A percentile compares a stretch with the other conserved stretches of the same genome.
Conservation (phyloP, 1,139 yeast species). For the Zygosaccharomyces sapae region DNA sequence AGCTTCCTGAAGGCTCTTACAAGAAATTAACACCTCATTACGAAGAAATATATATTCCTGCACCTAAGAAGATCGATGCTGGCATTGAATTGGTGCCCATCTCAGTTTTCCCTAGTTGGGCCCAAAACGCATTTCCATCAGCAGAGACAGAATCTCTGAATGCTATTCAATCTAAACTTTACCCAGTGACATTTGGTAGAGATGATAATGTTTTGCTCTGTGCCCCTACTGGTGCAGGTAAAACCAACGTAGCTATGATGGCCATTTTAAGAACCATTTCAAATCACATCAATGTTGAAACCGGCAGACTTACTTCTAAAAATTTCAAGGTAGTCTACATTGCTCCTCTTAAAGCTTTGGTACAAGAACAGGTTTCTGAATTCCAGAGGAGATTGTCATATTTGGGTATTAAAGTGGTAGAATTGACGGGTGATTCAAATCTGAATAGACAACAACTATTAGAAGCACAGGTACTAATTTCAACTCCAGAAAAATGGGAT, state of each 20-base stretch:
- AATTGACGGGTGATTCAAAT: constrained; percentile 86
- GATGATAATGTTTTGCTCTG: constrained; percentile 77
- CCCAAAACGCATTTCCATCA: constrained; percentile 68
- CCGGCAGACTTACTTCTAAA: constrained; percentile 49
- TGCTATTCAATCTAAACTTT: constrained; percentile 78
- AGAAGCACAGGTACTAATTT: constrained; percentile 78
- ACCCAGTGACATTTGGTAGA: constrained; percentile 64
- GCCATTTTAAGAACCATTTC: constrained; percentile 62
- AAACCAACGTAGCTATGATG: constrained; percentile 90
- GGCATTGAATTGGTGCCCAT: constrained; percentile 56
- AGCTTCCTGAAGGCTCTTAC: constrained; percentile 78
- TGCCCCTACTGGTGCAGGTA: constrained; percentile 99
- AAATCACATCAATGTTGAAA: constrained; percentile 46
- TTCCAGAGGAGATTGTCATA: constrained; percentile 65
- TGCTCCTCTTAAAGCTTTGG: constrained; percentile 92
- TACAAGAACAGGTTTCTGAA: constrained; percentile 90
- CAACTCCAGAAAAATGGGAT: constrained; percentile 98
- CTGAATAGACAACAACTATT: constrained; percentile 72
- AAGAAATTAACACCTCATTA: constrained; percentile 69
- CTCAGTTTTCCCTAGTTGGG: constrained; percentile 73
- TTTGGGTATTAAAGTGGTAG: constrained; percentile 72
- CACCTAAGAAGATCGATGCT: constrained; percentile 50
- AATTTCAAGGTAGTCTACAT: constrained; percentile 79
- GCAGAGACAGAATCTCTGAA: constrained; percentile 66
- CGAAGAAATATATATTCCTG: constrained; percentile 86